Conservation (phyloP, 148 eudicot species). For the Pharnaceum exiguum region DNA sequence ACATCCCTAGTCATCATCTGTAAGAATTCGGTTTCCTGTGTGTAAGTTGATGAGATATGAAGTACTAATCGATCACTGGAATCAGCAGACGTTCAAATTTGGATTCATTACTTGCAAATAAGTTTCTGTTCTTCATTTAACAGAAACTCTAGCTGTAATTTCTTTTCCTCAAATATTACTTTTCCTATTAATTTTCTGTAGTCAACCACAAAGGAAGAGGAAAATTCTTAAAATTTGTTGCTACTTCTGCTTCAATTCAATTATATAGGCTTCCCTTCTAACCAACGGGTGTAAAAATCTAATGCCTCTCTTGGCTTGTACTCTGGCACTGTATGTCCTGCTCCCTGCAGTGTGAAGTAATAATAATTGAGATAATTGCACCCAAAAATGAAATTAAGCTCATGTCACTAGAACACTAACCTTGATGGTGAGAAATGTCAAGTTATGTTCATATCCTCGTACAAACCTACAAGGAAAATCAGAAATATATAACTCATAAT, state of each 20-base stretch:
- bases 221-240: not conserved
- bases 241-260: not conserved
- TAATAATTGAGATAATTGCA: not conserved
- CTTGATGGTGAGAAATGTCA: conserved; percentile 88
- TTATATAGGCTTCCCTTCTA: conserved; percentile 47
- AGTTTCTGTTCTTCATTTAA: too few species aligned
- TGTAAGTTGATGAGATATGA: too few species aligned
- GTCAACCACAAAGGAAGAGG: not conserved
- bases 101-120: too few species aligned
- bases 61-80: too few species aligned
- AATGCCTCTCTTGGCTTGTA: conserved; percentile 78
- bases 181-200: not conserved
- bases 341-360: conserved; percentile 43
- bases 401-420: conserved; percentile 24
- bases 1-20: too few species aligned
- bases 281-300: conserved; percentile 69
- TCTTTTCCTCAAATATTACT: too few species aligned
- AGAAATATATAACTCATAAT: not conserved
- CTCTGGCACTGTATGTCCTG: conserved; percentile 91
- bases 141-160: too few species aligned
- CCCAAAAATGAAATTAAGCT: not conserved
- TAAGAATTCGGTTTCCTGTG: too few species aligned
- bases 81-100: too few species aligned
- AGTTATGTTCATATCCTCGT: conserved; percentile 71
- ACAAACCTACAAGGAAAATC: conserved; percentile 40